phyloP scores from a whole-genome alignment of 2,329 filamentous ascomycete genomes.

The Colletotrichum incanum region DNA sequence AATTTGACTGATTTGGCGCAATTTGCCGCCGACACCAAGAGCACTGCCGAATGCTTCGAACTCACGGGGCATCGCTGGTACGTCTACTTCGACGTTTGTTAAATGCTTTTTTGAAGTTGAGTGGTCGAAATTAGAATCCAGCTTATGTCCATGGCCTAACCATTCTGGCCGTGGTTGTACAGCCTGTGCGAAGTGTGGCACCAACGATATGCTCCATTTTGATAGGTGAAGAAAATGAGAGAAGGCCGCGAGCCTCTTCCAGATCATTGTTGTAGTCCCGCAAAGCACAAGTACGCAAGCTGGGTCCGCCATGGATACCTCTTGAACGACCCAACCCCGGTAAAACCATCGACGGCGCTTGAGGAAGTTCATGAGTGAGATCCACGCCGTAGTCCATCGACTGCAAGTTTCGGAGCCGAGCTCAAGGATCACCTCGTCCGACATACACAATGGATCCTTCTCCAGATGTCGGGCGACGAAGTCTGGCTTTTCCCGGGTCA shows the following conservation, averaged over 20 bases:
- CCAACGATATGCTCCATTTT: neutral
- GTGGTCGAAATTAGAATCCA: no score
- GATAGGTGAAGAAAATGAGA: neutral
- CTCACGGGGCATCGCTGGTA: no score
- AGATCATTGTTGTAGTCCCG: constrained; percentile 25
- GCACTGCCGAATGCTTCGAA: neutral
- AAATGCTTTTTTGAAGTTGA: no score
- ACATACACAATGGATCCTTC: neutral
- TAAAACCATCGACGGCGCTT: constrained; percentile 34
- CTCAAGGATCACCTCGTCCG: neutral
- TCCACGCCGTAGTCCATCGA: constrained; percentile 9
- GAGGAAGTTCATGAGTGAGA: neutral
- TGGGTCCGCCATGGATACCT: constrained; percentile 39
- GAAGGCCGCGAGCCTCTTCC: constrained; percentile 23
- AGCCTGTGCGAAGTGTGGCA: no score
- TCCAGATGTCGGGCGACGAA: neutral
- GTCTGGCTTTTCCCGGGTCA: neutral
- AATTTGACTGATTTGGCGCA: neutral
- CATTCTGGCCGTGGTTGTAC: no score
- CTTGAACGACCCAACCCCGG: constrained; percentile 45
- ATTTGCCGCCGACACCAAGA: neutral
- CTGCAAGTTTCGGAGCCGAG: constrained; percentile 30
- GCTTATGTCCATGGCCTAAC: no score
- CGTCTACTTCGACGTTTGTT: no score
- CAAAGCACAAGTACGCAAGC: constrained; percentile 34